Evolutionary conservation across 1,284 basidiomycete genomes (phyloP), one percentile per base, ranked within the genome.

Genomic region (Naganishia cerealis): DNA sequence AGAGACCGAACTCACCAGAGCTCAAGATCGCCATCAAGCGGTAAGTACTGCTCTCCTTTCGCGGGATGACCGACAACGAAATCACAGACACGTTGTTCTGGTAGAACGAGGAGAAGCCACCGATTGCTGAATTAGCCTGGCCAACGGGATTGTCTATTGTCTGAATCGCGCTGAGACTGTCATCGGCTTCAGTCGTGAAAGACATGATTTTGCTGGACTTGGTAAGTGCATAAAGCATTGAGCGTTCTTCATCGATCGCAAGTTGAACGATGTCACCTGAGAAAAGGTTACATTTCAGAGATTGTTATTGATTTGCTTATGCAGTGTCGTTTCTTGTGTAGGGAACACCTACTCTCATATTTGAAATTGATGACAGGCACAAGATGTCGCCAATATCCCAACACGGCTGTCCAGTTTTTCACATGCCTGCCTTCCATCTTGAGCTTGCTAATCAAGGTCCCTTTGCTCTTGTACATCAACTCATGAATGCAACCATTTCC

Each of bases 11-110:
- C 77, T 70, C 62, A 74, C 79, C 79, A 67, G 88, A 92, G 21
- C 84, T 83, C 21, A 92, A 91, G 59, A 94, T 82, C 0, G 90
- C 92, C 61, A 95, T 83, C 13, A 96, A 83, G 69, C 91, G 89
- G 15, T 88, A 81, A 33, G 87, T 81, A 21, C 74, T 73, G 63
- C 78, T 80, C 71, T 83, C 82, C 57, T 77, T 73, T 13, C 72
- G 72, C 6, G 74, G 75, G 36, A 83, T 73, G 9, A 77, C 70
- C 33, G 79, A 73, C 50, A 84, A 75, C 10, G 74, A 68, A 15
- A 79, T 79, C 3, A 63, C 61, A 26, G 61, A 63, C 26, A 63
- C 61, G 16, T 29, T 63, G 50, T 63, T 63, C 38, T 63, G 61
- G 39, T 63, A 63, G 36, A 53, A 63, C 29, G 61, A 53, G 5